These are phyloP conservation scores for Hypoxylon perforatum DNA, from an alignment of 495 filamentous ascomycete species.

Conservation along the genomic window DNA sequence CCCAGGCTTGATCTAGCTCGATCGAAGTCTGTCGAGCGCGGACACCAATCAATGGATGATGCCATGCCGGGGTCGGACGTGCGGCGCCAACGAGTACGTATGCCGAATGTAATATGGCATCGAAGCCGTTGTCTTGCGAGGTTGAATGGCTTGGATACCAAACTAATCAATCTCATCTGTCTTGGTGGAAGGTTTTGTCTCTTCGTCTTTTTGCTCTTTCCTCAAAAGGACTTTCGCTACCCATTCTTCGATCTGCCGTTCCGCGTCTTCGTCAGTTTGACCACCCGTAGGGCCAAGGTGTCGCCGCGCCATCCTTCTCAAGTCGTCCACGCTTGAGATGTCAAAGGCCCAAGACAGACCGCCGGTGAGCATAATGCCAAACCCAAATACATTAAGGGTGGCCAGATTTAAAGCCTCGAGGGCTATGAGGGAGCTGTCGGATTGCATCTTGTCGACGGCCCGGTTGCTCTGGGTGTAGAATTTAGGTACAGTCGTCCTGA, in stretches of 20 bases:
- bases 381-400: conserved; percentile 79
- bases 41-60: conserved; percentile 6
- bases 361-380: conserved; percentile 75
- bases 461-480: conserved; percentile 73
- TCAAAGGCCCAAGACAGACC: conserved; percentile 76
- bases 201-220: conserved; percentile 52
- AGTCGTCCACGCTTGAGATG: conserved; percentile 75
- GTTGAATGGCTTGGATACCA: background rate
- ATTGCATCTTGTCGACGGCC: conserved; percentile 27
- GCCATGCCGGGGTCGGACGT: background rate
- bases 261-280: conserved; percentile 65
- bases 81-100: conserved; percentile 6
- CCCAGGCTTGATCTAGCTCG: conserved; percentile 9
- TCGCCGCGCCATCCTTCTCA: conserved; percentile 63
- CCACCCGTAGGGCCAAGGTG: conserved; percentile 58
- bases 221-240: conserved; percentile 67
- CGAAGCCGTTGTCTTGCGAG: conserved; percentile 6
- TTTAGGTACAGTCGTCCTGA: conserved; percentile 64
- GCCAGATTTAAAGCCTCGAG: conserved; percentile 84
- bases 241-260: conserved; percentile 79
- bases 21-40: conserved; percentile 4
- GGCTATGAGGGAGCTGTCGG: conserved; percentile 65
- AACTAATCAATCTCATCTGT: conserved; percentile 24
- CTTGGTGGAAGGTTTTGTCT: conserved; percentile 11
- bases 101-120: background rate